Evolutionary conservation across 495 filamentous ascomycete genomes (phyloP).

Genomic region (Trichoderma erinaceum): DNA sequence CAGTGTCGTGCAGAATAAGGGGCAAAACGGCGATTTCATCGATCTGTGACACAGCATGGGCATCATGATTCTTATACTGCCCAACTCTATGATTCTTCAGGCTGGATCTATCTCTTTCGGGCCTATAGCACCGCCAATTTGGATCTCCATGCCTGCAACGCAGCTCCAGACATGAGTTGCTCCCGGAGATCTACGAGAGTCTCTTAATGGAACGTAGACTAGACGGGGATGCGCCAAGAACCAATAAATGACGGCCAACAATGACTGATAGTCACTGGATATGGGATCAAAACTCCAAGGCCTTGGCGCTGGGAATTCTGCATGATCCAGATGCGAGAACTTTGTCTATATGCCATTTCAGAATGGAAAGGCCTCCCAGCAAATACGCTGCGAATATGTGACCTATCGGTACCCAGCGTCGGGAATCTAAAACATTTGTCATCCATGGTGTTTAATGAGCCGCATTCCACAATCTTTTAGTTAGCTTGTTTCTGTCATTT

Average conservation of each 20-base stretch:
- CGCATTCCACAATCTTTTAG: not conserved
- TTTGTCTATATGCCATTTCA: not conserved
- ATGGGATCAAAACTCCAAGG: not conserved
- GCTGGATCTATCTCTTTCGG: not conserved
- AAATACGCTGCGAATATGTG: too few relatives aligned
- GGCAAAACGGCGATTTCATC: not conserved
- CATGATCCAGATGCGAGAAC: not conserved
- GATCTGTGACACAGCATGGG: not conserved
- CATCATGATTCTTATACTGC: not conserved
- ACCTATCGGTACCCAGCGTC: too few relatives aligned
- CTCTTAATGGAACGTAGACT: not conserved
- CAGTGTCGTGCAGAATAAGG: not conserved
- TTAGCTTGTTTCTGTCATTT: not conserved
- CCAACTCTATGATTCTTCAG: too few relatives aligned
- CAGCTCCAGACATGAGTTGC: not conserved
- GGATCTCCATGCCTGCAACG: not conserved
- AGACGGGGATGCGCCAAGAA: not conserved
- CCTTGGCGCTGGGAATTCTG: not conserved
- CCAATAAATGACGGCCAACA: not conserved
- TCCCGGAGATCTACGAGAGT: not conserved
- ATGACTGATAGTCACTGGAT: not conserved
- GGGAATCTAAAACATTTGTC: too few relatives aligned
- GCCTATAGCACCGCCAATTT: not conserved
- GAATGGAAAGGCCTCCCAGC: too few relatives aligned
- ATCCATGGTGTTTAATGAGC: not conserved